These are phyloP conservation scores for Neocallimastix lanati DNA, from an alignment of 192 early-diverging fungal genomes.

Conservation along the genomic window DNA sequence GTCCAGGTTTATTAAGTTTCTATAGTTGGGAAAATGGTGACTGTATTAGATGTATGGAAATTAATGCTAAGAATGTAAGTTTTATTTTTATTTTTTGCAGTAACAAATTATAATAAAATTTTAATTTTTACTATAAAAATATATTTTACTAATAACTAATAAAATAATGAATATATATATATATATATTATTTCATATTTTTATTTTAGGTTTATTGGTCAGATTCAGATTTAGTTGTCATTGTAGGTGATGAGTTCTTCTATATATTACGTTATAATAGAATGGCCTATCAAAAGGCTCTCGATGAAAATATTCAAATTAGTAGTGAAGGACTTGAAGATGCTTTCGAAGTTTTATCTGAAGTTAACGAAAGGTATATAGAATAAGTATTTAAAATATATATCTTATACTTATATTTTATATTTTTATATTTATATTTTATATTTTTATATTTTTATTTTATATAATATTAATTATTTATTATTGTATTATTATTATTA, in stretches of 20 bases:
- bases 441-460: too few relatives aligned
- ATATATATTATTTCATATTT: too few relatives aligned
- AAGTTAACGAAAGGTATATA: conserved; percentile 62
- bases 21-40: conserved; percentile 95
- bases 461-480: too few relatives aligned
- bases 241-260: conserved; percentile 80
- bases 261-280: conserved; percentile 90
- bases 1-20: conserved; percentile 57
- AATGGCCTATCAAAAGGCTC: conserved; percentile 55
- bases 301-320: conserved; percentile 36
- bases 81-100: too few relatives aligned
- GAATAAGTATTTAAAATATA: too few relatives aligned
- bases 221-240: conserved; percentile 77
- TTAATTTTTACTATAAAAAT: too few relatives aligned
- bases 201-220: conserved; percentile 77
- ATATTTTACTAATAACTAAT: too few relatives aligned
- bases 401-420: too few relatives aligned
- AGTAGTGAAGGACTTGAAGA: conserved; percentile 91
- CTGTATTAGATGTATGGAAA: conserved; percentile 82
- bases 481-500: too few relatives aligned
- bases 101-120: too few relatives aligned
- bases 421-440: too few relatives aligned
- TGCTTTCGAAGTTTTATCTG: conserved; percentile 85
- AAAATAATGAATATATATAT: too few relatives aligned
- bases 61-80: conserved; percentile 54